Conservation (phyloP, 2,329 filamentous ascomycete genomes). For the Fusarium illudens region DNA sequence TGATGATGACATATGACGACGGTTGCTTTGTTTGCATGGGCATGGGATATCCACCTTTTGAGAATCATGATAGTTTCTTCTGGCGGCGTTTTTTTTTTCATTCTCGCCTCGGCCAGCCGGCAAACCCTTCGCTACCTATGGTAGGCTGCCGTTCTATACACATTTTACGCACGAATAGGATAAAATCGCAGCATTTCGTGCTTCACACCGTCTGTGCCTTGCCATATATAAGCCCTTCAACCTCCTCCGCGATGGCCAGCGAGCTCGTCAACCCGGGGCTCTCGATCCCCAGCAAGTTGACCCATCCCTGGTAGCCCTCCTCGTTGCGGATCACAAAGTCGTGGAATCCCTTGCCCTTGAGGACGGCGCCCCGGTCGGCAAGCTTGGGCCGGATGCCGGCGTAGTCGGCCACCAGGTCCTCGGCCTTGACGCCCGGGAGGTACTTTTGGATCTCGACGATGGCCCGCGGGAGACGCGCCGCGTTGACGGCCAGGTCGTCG, state of each 20-base stretch:
- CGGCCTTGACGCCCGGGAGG: constrained; percentile 75
- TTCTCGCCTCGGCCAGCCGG: constrained; percentile 2
- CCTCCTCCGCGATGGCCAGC: constrained; percentile 84
- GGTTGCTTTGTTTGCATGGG: constrained; percentile 31
- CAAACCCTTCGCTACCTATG: constrained; percentile 21
- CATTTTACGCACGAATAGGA: not conserved
- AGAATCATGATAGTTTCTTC: constrained; percentile 11
- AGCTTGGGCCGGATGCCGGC: constrained; percentile 93
- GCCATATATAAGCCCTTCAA: constrained; percentile 62
- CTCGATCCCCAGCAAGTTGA: constrained; percentile 93
- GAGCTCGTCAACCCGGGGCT: constrained; percentile 89
- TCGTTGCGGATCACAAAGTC: constrained; percentile 87
- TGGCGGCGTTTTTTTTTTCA: constrained; percentile 22
- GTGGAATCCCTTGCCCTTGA: constrained; percentile 72
- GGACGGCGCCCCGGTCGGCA: constrained; percentile 65
- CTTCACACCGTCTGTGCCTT: constrained; percentile 7
- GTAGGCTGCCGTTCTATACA: constrained; percentile 8
- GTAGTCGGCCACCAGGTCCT: constrained; percentile 80
- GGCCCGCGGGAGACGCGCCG: constrained; percentile 69
- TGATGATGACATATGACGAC: constrained; percentile 27
- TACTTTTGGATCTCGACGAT: constrained; percentile 80
- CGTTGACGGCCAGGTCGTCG: constrained; percentile 73
- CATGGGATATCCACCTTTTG: constrained; percentile 35
- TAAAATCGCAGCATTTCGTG: not conserved
- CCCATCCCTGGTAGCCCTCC: constrained; percentile 80